Conservation (phyloP, 2,329 filamentous ascomycete genomes). For the Colletotrichum costaricense region DNA sequence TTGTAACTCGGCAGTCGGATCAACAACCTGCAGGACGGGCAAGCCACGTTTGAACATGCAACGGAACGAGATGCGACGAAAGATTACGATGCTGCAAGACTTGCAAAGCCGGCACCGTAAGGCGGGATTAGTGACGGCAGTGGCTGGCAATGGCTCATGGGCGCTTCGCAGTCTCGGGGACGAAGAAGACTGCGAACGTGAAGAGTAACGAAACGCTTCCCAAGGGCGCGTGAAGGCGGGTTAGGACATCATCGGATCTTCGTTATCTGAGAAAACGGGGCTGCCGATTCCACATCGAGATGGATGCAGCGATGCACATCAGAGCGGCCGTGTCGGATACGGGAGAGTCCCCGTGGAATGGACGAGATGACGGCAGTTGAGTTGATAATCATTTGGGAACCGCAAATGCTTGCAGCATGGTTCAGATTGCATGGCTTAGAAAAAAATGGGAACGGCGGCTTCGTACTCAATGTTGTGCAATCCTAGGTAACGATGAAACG, state of each 20-base stretch:
- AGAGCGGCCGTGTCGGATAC: neutral
- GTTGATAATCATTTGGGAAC: neutral
- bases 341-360: neutral
- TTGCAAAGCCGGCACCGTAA: neutral
- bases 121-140: neutral
- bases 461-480: neutral
- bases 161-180: neutral
- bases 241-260: conserved; percentile 1
- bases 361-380: conserved; percentile 1
- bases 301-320: neutral
- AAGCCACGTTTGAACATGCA: neutral
- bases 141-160: conserved; percentile 1
- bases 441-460: neutral
- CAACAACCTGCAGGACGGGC: neutral
- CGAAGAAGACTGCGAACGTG: neutral
- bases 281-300: neutral
- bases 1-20: neutral
- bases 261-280: neutral
- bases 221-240: neutral
- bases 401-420: neutral
- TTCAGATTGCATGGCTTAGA: neutral
- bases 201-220: neutral
- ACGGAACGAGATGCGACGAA: conserved; percentile 11
- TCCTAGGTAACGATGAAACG: conserved; percentile 19
- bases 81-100: neutral